Evolutionary conservation across 73 alveolate species (phyloP).

Genomic region (Blepharisma japonicum): DNA sequence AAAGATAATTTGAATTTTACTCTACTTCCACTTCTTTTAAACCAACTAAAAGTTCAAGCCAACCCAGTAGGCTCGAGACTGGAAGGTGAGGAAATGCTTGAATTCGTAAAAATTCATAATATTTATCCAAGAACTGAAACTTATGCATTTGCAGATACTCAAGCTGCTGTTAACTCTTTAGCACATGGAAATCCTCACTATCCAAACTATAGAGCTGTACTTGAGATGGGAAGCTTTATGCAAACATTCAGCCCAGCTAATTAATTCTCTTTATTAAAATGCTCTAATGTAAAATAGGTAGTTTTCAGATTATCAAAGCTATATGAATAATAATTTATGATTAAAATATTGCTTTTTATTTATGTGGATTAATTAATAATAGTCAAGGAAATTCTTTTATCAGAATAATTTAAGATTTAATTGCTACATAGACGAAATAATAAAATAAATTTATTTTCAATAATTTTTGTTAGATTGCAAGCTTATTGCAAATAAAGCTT

Average conservation of each 20-base stretch:
- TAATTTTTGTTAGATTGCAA: too few species aligned
- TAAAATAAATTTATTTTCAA: too few species aligned
- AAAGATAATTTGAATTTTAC: conserved; percentile 39
- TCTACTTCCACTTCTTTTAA: conserved; percentile 40
- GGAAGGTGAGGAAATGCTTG: conserved; percentile 40
- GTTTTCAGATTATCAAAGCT: too few species aligned
- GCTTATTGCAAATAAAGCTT: too few species aligned
- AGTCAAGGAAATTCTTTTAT: too few species aligned
- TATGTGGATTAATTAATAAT: too few species aligned
- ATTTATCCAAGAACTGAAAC: conserved; percentile 40
- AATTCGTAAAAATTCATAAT: conserved; percentile 36
- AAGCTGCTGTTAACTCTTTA: conserved; percentile 35
- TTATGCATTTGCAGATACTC: neutral
- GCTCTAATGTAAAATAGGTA: too few species aligned
- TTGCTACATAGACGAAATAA: too few species aligned
- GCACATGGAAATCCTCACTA: conserved; percentile 68
- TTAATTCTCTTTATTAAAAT: too few species aligned
- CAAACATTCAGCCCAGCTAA: conserved; percentile 32
- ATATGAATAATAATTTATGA: too few species aligned
- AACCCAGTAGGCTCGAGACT: neutral
- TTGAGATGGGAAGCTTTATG: conserved; percentile 41
- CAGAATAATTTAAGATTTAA: too few species aligned
- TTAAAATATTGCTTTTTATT: too few species aligned
- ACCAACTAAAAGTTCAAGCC: conserved; percentile 14
- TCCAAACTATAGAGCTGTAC: conserved; percentile 41